Conservation (phyloP, 1,139 yeast genomes). For the Yamadazyma spencermartinsiae region DNA sequence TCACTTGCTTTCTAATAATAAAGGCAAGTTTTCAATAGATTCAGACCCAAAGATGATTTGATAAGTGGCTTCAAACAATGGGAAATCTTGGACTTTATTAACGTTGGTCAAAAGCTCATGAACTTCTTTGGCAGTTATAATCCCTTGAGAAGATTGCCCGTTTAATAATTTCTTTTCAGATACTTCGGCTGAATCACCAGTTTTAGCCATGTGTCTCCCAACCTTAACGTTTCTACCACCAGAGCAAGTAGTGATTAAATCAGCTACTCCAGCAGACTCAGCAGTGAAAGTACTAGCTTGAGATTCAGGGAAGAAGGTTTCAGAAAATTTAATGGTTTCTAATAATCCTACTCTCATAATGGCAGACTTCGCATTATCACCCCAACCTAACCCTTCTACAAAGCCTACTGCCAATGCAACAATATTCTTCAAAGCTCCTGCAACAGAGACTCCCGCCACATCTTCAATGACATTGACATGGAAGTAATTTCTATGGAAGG, state of each 20-base stretch:
- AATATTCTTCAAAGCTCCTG: slow-evolving; percentile 50
- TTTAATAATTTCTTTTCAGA: slow-evolving; percentile 49
- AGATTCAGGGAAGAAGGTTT: slow-evolving; percentile 44
- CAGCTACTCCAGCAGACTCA: slow-evolving; percentile 54
- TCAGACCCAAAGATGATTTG: slow-evolving; percentile 46
- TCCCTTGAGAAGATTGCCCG: slow-evolving; percentile 54
- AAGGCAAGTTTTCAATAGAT: slow-evolving; percentile 44
- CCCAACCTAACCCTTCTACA: slow-evolving; percentile 53
- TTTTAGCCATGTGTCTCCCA: slow-evolving; percentile 49
- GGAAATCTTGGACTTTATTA: slow-evolving; percentile 37
- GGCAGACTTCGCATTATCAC: slow-evolving; percentile 53
- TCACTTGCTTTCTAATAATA: slow-evolving; percentile 28
- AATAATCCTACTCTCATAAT: slow-evolving; percentile 49
- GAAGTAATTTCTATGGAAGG: slow-evolving; percentile 50
- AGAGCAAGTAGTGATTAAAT: slow-evolving; percentile 49
- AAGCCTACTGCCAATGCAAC: slow-evolving; percentile 52
- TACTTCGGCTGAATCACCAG: slow-evolving; percentile 42
- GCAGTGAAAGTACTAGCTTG: slow-evolving; percentile 40
- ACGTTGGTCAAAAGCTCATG: slow-evolving; percentile 44
- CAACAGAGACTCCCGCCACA: slow-evolving; percentile 51
- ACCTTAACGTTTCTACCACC: slow-evolving; percentile 53
- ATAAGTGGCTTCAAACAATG: slow-evolving; percentile 50
- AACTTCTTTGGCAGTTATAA: slow-evolving; percentile 49
- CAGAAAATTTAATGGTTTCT: slow-evolving; percentile 45
- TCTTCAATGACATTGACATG: slow-evolving; percentile 49